Percentiles rank a stretch among this genome's conserved stretches.
Evolutionary conservation across 768 basidiomycete species (phyloP).

Genomic region (Cystobasidium ongulense): DNA sequence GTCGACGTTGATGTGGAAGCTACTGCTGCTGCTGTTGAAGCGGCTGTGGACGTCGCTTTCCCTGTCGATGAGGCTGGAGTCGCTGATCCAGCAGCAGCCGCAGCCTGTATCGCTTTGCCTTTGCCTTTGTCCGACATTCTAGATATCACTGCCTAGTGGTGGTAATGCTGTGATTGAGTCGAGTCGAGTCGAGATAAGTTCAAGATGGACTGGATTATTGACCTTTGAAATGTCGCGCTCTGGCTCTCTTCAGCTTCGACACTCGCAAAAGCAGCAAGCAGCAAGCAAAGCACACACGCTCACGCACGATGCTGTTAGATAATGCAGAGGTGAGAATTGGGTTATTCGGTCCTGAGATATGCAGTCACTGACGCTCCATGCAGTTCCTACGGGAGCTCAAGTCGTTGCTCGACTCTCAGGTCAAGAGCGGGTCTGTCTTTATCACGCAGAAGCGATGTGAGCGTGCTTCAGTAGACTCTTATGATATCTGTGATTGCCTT

Average conservation of each 20-base stretch:
- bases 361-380: background rate
- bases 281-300: background rate
- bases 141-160: background rate
- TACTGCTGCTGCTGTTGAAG: background rate
- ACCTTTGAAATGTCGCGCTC: background rate
- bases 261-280: background rate
- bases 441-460: constrained; percentile 17
- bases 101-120: background rate
- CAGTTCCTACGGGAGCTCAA: constrained; percentile 28
- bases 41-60: background rate
- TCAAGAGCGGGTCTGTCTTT: constrained; percentile 23
- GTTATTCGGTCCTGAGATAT: background rate
- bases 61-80: background rate
- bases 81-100: background rate
- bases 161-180: too few species aligned
- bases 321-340: constrained; percentile 4
- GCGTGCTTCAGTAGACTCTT: background rate
- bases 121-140: constrained; percentile 12
- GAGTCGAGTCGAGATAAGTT: too few species aligned
- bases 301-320: background rate
- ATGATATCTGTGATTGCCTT: too few species aligned
- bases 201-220: too few species aligned
- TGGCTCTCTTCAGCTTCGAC: background rate
- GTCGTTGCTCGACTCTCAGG: constrained; percentile 17
- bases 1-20: background rate